phyloP scores from a whole-genome alignment of 2,329 filamentous ascomycete genomes.

The Bipolaris gigantea region DNA sequence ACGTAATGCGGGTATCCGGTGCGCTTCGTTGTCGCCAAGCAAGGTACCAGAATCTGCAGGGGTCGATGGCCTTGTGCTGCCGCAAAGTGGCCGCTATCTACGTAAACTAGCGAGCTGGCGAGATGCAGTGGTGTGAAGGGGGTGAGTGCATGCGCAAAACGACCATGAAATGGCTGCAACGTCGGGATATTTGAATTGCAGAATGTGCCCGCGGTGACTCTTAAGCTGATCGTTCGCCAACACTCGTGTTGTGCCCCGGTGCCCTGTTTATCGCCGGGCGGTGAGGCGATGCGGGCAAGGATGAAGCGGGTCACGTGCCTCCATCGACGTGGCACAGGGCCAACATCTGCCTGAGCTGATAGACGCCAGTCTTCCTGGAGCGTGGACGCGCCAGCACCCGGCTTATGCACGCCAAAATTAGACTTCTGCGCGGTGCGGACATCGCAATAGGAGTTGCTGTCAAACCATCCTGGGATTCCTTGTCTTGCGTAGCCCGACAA shows the following conservation, averaged over 20 bases:
- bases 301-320: slow-evolving; percentile 15
- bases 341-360: background rate
- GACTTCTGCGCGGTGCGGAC: background rate
- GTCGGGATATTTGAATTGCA: background rate
- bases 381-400: background rate
- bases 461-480: background rate
- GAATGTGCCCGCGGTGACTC: background rate
- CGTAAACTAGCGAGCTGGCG: background rate
- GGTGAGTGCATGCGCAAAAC: background rate
- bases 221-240: background rate
- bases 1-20: slow-evolving; percentile 5
- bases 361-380: background rate
- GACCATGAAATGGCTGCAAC: slow-evolving; percentile 4
- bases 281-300: slow-evolving; percentile 19
- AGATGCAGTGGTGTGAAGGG: background rate
- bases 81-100: background rate
- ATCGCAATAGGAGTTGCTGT: background rate
- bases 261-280: slow-evolving; percentile 16
- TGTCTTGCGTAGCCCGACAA: background rate
- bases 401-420: background rate
- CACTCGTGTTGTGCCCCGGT: slow-evolving; percentile 3
- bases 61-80: background rate
- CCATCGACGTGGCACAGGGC: slow-evolving; percentile 8
- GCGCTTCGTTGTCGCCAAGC: slow-evolving; percentile 1
- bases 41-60: slow-evolving; percentile 9